A percentile compares a stretch with the other conserved stretches of the same genome.
Evolutionary conservation across 768 basidiomycete genomes (phyloP).

Genomic region (Tulasnella sp.): DNA sequence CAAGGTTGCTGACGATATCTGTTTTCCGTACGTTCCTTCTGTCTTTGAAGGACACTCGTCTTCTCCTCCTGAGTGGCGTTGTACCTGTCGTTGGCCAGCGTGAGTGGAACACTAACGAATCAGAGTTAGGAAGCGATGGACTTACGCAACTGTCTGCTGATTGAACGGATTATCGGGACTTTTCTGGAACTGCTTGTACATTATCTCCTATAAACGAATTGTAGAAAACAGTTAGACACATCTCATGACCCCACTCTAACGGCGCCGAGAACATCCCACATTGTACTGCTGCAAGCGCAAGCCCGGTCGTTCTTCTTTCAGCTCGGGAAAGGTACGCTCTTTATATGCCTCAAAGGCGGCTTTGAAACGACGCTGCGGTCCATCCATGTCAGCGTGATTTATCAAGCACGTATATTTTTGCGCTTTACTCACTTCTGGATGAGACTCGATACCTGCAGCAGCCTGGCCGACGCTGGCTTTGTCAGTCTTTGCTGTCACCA

Average conservation of each 20-base stretch:
- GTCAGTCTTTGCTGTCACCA: constrained; percentile 89
- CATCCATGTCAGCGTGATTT: constrained; percentile 22
- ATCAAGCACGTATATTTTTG: constrained; percentile 20
- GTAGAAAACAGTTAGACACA: constrained; percentile 24
- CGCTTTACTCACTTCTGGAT: constrained; percentile 72
- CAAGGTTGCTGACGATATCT: constrained; percentile 3
- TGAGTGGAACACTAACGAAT: neutral
- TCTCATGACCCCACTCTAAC: neutral
- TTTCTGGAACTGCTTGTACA: constrained; percentile 95
- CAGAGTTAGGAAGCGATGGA: constrained; percentile 14
- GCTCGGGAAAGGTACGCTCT: constrained; percentile 78
- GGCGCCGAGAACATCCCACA: constrained; percentile 42
- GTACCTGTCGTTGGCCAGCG: constrained; percentile 54
- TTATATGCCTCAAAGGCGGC: constrained; percentile 88
- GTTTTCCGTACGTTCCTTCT: constrained; percentile 41
- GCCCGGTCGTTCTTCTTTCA: constrained; percentile 82
- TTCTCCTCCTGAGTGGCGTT: constrained; percentile 87
- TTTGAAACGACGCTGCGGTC: constrained; percentile 32
- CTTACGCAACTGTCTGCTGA: neutral
- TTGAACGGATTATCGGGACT: constrained; percentile 91
- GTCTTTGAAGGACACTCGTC: constrained; percentile 66
- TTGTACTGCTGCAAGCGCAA: constrained; percentile 88
- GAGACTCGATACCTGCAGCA: constrained; percentile 80
- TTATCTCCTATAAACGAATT: constrained; percentile 55
- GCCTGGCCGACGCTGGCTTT: constrained; percentile 86